Evolutionary conservation across 2,329 filamentous ascomycete species (phyloP).

Genomic region (Pseudogymnoascus sp.): DNA sequence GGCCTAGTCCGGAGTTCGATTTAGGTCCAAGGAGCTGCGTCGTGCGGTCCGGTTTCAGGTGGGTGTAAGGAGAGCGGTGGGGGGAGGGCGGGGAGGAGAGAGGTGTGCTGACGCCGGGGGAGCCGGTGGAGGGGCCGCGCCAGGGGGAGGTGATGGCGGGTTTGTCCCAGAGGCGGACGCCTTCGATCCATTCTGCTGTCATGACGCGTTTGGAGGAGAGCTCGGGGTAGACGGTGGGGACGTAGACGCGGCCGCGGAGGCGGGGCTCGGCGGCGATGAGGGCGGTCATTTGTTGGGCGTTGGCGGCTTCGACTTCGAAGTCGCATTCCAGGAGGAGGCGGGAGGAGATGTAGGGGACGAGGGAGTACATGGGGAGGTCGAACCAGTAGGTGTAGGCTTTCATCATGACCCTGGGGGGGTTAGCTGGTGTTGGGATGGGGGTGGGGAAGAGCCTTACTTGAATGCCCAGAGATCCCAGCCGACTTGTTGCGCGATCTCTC

Average conservation of each 20-base stretch:
- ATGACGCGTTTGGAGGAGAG: constrained; percentile 77
- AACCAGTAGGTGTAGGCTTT: constrained; percentile 80
- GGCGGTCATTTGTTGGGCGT: constrained; percentile 73
- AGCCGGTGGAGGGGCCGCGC: constrained; percentile 70
- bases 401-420: constrained; percentile 57
- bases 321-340: constrained; percentile 90
- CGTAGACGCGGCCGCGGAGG: constrained; percentile 73
- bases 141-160: constrained; percentile 68
- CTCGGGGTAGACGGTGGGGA: constrained; percentile 76
- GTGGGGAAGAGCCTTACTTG: constrained; percentile 45
- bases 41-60: constrained; percentile 71
- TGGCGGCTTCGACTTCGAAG: constrained; percentile 84
- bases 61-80: constrained; percentile 43
- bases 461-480: constrained; percentile 95
- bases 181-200: constrained; percentile 97
- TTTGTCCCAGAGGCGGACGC: constrained; percentile 87
- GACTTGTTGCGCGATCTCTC: constrained; percentile 84
- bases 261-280: constrained; percentile 69
- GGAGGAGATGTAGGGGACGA: constrained; percentile 90
- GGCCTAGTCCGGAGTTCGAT: constrained; percentile 71
- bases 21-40: constrained; percentile 63
- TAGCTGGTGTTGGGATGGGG: constrained; percentile 11
- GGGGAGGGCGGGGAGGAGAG: constrained; percentile 36
- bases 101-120: constrained; percentile 62
- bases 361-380: constrained; percentile 81